Conservation (phyloP, 352 stramenopile species). For the Globisporangium orthogonon region DNA sequence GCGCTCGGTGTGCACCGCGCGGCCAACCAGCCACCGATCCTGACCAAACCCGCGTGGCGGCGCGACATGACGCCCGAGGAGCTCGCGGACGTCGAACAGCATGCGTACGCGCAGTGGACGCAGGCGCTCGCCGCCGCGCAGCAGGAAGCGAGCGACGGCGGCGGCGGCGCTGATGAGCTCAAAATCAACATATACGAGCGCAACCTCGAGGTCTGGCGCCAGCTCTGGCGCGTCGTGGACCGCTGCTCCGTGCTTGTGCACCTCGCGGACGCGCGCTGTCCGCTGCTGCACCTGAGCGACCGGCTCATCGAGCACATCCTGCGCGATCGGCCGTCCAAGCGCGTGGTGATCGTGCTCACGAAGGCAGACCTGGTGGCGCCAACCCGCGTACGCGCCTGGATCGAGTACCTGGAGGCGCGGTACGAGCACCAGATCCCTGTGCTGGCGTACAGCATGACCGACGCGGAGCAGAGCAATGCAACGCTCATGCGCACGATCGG, state of each 20-base stretch:
- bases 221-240: conserved; percentile 80
- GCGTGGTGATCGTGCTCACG: conserved; percentile 97
- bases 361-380: conserved; percentile 96
- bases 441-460: conserved; percentile 60
- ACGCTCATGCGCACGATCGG: conserved; percentile 37
- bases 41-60: conserved; percentile 56
- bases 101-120: conserved; percentile 52
- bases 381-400: conserved; percentile 88
- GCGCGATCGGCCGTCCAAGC: conserved; percentile 63
- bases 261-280: conserved; percentile 63
- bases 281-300: conserved; percentile 66
- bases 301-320: conserved; percentile 48
- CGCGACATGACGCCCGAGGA: conserved; percentile 62
- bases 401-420: conserved; percentile 79
- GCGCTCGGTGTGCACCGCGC: conserved; percentile 45
- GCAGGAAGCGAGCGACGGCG: conserved; percentile 6
- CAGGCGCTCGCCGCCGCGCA: conserved; percentile 39
- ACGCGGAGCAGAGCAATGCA: conserved; percentile 43
- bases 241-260: conserved; percentile 73
- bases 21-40: conserved; percentile 55
- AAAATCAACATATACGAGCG: conserved; percentile 71
- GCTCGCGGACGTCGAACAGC: conserved; percentile 43
- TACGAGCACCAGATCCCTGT: conserved; percentile 88
- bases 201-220: conserved; percentile 78
- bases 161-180: neutral